Evolutionary conservation across 2,329 filamentous ascomycete genomes (phyloP).

Genomic region (Monosporascus sp.): DNA sequence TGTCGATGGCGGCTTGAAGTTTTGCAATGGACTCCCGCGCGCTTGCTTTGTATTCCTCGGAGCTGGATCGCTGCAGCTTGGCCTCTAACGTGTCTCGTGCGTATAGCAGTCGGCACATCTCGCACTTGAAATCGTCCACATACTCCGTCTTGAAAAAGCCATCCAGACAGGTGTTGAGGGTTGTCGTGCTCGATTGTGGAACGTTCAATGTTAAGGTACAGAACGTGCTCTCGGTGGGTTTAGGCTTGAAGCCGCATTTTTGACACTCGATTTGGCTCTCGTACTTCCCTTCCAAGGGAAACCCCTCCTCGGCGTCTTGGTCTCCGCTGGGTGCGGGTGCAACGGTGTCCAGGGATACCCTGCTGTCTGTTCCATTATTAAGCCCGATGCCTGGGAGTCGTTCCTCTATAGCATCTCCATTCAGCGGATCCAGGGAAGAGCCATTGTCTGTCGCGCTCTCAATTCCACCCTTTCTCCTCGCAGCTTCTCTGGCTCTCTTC

Average conservation of each 20-base stretch:
- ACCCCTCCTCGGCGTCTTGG: conserved; percentile 61
- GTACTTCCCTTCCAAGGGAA: conserved; percentile 86
- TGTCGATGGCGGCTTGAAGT: conserved; percentile 66
- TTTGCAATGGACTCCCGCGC: conserved; percentile 57
- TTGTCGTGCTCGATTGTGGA: conserved; percentile 74
- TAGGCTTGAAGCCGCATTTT: conserved; percentile 84
- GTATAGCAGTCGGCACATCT: conserved; percentile 82
- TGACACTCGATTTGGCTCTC: conserved; percentile 95
- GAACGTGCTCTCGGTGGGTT: conserved; percentile 76
- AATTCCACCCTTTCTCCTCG: conserved; percentile 31
- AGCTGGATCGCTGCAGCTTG: conserved; percentile 52
- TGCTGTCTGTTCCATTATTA: conserved; percentile 16
- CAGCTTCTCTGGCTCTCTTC: conserved; percentile 62
- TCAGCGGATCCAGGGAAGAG: conserved; percentile 11
- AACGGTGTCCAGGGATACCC: conserved; percentile 5
- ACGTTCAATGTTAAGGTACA: conserved; percentile 91
- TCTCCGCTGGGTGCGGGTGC: conserved; percentile 18
- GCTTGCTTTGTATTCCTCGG: conserved; percentile 44
- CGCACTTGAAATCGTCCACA: conserved; percentile 96
- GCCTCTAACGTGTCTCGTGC: conserved; percentile 61
- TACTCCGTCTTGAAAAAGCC: conserved; percentile 91
- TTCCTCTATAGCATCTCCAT: conserved; percentile 25
- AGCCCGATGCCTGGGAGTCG: conserved; percentile 22
- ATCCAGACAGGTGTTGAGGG: conserved; percentile 85
- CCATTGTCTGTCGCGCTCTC: conserved; percentile 4